Conservation (phyloP, 1,284 basidiomycete genomes). For the Sporisorium iseilematis-ciliati region DNA sequence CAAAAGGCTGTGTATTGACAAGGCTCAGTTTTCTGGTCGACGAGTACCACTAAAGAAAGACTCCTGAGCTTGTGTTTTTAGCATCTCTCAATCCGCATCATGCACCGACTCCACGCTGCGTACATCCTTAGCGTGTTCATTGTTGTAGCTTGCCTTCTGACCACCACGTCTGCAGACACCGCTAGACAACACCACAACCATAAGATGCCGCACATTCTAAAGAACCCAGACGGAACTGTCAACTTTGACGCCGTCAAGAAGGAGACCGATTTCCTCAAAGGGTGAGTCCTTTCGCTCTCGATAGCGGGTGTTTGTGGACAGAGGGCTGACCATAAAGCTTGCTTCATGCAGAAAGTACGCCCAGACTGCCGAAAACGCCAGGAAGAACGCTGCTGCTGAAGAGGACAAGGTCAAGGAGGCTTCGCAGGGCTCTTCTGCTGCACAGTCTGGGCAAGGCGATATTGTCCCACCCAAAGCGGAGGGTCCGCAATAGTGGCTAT, state of each 20-base stretch:
- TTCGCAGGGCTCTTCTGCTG: constrained; percentile 7
- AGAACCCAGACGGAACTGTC: constrained; percentile 54
- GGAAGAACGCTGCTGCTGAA: constrained; percentile 37
- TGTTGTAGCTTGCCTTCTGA: constrained; percentile 4
- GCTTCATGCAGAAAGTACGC: constrained; percentile 41
- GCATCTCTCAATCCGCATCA: not conserved
- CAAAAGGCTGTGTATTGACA: constrained; percentile 4
- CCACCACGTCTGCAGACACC: constrained; percentile 9
- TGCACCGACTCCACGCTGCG: not conserved
- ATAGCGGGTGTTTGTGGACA: not conserved
- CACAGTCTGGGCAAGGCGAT: constrained; percentile 21
- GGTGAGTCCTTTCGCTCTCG: constrained; percentile 21
- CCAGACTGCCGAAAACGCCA: constrained; percentile 44
- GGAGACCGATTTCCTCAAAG: constrained; percentile 44
- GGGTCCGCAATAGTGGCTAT: constrained; percentile 6
- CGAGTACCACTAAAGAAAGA: not conserved
- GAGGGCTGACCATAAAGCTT: not conserved
- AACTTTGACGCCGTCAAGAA: constrained; percentile 50
- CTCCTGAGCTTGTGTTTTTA: too few relatives aligned
- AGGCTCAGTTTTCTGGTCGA: not conserved
- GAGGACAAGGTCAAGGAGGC: constrained; percentile 16
- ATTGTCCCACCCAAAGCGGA: constrained; percentile 36
- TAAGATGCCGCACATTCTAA: constrained; percentile 43
- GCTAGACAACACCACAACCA: not conserved
- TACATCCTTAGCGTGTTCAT: constrained; percentile 4